phyloP scores from a whole-genome alignment of 2,329 filamentous ascomycete species.

The Trichoderma harzianum region DNA sequence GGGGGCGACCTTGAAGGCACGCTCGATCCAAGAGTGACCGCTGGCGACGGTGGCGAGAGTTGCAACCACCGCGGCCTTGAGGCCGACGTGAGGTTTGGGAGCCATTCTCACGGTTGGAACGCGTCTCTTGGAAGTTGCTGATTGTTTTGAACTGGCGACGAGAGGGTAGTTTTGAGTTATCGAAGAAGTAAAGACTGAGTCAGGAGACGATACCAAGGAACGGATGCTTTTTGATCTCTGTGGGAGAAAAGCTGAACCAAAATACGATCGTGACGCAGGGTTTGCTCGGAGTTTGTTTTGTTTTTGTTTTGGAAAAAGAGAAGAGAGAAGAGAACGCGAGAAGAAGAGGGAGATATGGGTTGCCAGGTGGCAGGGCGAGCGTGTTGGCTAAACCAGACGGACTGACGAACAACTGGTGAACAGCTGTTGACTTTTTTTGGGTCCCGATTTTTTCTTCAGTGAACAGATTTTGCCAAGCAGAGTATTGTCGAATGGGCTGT shows the following conservation, averaged over 20 bases:
- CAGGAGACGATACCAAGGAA: conserved; percentile 4
- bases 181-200: conserved; percentile 12
- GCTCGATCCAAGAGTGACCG: conserved; percentile 82
- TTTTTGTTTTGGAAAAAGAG: not conserved
- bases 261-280: conserved; percentile 7
- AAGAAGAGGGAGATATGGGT: not conserved
- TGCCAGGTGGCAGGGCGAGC: conserved; percentile 12
- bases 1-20: conserved; percentile 64
- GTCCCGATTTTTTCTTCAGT: not conserved
- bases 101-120: not conserved
- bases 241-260: conserved; percentile 17
- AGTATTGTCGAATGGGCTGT: not conserved
- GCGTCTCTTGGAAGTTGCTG: conserved; percentile 18
- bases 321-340: conserved; percentile 2
- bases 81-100: conserved; percentile 17
- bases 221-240: conserved; percentile 17
- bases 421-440: not conserved
- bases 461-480: not conserved
- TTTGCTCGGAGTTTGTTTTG: not conserved
- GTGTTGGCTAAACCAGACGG: not conserved
- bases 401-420: not conserved
- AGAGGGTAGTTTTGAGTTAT: not conserved
- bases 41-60: conserved; percentile 30
- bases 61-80: conserved; percentile 29
- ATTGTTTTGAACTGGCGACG: not conserved